Evolutionary conservation across 306 rosid genomes (phyloP).

Genomic region (Phaseolus lunatus): DNA sequence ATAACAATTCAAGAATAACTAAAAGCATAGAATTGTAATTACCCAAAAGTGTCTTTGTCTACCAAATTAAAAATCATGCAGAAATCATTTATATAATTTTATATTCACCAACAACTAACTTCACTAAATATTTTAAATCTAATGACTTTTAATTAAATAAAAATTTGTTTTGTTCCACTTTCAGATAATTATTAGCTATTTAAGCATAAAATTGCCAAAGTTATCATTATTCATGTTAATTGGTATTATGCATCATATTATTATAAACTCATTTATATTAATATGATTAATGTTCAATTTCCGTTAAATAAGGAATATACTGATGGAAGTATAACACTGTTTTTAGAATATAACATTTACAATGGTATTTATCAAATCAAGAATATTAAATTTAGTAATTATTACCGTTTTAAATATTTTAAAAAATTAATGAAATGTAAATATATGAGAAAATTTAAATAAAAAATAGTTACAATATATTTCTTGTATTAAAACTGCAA

Average conservation of each 20-base stretch:
- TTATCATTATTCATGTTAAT: background rate
- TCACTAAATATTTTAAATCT: background rate
- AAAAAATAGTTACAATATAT: background rate
- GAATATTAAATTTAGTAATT: background rate
- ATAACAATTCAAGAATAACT: background rate
- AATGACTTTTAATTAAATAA: background rate
- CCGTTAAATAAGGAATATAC: background rate
- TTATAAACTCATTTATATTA: background rate
- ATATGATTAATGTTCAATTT: background rate
- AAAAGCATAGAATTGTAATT: background rate
- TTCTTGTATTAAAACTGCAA: background rate
- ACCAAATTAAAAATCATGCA: background rate
- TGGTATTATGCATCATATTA: background rate
- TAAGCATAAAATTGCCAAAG: background rate
- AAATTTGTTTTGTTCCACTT: background rate
- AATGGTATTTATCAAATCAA: no score
- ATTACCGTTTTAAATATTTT: background rate
- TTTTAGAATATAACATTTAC: no score
- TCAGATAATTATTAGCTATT: no score
- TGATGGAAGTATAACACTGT: no score
- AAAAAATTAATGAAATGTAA: background rate
- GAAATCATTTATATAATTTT: background rate
- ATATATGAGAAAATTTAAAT: background rate
- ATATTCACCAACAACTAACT: background rate
- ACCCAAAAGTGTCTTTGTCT: background rate